A percentile compares a stretch with the other conserved stretches of the same genome.
These are phyloP conservation scores for Teunomyces panamensis DNA, from an alignment of 805 yeast genomes.

Conservation along the genomic window DNA sequence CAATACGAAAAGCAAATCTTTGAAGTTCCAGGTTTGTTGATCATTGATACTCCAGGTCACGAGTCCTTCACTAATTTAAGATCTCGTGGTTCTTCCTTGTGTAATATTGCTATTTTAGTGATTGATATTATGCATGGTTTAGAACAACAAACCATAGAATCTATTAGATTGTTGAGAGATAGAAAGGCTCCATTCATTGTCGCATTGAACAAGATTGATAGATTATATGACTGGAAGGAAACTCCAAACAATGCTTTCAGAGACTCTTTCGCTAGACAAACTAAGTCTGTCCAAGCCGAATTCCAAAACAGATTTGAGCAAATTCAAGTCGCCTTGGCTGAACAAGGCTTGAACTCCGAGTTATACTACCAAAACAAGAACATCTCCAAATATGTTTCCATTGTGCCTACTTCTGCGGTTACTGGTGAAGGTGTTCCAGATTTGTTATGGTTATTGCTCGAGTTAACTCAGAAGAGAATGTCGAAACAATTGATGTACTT, in stretches of 20 bases:
- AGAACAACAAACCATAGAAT: conserved; percentile 96
- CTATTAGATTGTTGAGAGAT: conserved; percentile 86
- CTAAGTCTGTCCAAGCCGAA: conserved; percentile 83
- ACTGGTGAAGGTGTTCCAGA: conserved; percentile 99
- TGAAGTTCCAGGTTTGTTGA: conserved; percentile 95
- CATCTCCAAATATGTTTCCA: conserved; percentile 88
- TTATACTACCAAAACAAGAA: conserved; percentile 93
- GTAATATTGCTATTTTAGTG: conserved; percentile 98
- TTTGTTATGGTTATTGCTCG: conserved; percentile 90
- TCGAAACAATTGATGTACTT: conserved; percentile 96
- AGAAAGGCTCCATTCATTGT: conserved; percentile 98
- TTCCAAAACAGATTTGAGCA: conserved; percentile 83
- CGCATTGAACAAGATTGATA: conserved; percentile 95
- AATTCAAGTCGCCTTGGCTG: conserved; percentile 88
- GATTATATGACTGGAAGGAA: conserved; percentile 91
- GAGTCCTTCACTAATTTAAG: conserved; percentile 97
- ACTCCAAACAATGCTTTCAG: conserved; percentile 94
- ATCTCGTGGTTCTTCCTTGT: conserved; percentile 97
- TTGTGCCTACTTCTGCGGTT: conserved; percentile 98
- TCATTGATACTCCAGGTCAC: conserved; percentile 99
- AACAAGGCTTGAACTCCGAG: conserved; percentile 98
- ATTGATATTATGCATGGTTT: conserved; percentile 99
- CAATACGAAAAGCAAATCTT: conserved; percentile 78
- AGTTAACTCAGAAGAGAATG: conserved; percentile 98
- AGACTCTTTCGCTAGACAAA: conserved; percentile 83